Conservation (phyloP, 2,329 filamentous ascomycete genomes). For the Xylariaceae sp. region DNA sequence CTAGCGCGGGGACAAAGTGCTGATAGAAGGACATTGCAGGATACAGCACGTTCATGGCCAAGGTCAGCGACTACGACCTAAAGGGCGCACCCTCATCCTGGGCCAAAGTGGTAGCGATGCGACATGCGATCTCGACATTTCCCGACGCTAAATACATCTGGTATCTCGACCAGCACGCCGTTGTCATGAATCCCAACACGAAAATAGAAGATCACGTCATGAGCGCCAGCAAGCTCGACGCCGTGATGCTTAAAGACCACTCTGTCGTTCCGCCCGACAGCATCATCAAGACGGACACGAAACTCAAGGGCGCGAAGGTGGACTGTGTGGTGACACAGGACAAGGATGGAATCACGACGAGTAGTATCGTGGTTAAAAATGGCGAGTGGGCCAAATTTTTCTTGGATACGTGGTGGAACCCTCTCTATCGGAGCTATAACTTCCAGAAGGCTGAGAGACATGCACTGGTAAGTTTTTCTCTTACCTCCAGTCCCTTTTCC, state of each 20-base stretch:
- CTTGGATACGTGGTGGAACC: slow-evolving; percentile 93
- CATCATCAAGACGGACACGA: slow-evolving; percentile 89
- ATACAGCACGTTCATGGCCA: slow-evolving; percentile 80
- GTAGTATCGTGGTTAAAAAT: slow-evolving; percentile 75
- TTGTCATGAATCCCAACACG: slow-evolving; percentile 80
- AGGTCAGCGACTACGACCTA: slow-evolving; percentile 71
- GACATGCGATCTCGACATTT: slow-evolving; percentile 79
- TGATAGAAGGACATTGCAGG: slow-evolving; percentile 46
- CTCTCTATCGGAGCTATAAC: slow-evolving; percentile 88
- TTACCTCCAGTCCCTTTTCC: not conserved
- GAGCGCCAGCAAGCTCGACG: slow-evolving; percentile 62
- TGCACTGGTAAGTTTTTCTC: slow-evolving; percentile 63
- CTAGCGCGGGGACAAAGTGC: too few species aligned
- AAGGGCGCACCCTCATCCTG: slow-evolving; percentile 58
- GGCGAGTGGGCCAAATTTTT: slow-evolving; percentile 93
- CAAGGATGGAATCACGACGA: slow-evolving; percentile 68
- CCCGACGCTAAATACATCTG: slow-evolving; percentile 79
- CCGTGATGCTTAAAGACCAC: slow-evolving; percentile 77
- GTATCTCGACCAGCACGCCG: slow-evolving; percentile 77
- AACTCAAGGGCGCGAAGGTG: slow-evolving; percentile 72
- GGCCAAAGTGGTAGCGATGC: slow-evolving; percentile 77
- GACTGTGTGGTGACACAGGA: slow-evolving; percentile 86
- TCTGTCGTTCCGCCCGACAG: slow-evolving; percentile 92
- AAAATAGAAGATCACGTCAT: slow-evolving; percentile 70
- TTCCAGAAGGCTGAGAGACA: slow-evolving; percentile 94